Base-by-base conservation (phyloP, 768 basidiomycete genomes). In the Naematelia encephala region DNA sequence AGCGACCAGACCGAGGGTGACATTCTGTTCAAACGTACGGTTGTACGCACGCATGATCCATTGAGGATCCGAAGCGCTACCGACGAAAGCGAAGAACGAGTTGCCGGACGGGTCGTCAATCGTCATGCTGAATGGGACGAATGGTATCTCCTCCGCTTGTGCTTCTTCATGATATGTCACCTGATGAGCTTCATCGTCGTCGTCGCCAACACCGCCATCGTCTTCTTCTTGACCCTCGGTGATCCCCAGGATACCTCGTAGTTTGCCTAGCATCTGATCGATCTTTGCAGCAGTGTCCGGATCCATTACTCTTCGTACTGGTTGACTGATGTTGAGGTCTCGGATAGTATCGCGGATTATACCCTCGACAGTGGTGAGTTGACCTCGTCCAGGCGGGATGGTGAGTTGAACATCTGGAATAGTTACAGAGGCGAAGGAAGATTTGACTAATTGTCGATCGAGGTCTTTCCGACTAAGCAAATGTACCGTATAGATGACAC, bases 281-380 rank as follows among this genome's bases (percentile, higher is more conserved):
- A 99, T 90, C 74, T 87, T 88, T 8, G 74, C 80, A 70, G 86
- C 87, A 0, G 84, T 82, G 0, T 81, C 82, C 42, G 87, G 86
- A 62, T 91, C 86, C 70, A 91, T 86, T 57, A 78, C 70, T 29
- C 84, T 81, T 42, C 96, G 84, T 10, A 97, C 78, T 0, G 91
- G 88, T 70, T 98, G 94, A 60, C 91, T 88, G 58, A 82, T 79
- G 60, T 81, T 81, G 42, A 98, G 83, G 79, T 98, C 94, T 0
- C 86, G 78, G 27, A 89, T 80, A 44, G 91, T 85, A 64, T 94
- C 87, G 25, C 87, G 83, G 28, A 99, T 78, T 63, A 97, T 84
- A 34, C 96, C 94, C 76, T 99, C 96, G 49, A 97, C 84, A 1
- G 91, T 99, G n/a, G 94, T 97, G 12, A 99, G 84, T 72, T 96